A percentile compares a stretch with the other conserved stretches of the same genome.
Evolutionary conservation across 257 asterid genomes (phyloP).

Genomic region (Phtheirospermum japonicum): DNA sequence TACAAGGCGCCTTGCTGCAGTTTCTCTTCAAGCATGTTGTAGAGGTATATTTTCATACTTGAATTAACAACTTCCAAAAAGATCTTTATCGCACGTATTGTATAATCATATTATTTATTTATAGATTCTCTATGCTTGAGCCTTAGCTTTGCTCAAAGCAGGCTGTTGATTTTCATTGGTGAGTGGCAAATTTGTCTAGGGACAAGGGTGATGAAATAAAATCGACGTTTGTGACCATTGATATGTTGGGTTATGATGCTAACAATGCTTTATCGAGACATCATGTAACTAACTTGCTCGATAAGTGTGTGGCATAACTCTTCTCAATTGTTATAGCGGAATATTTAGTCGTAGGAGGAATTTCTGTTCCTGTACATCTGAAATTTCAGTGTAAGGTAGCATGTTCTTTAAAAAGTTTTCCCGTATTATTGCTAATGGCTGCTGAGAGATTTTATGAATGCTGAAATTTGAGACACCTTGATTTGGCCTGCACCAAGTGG

Average conservation of each 20-base stretch:
- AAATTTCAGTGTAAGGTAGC: constrained; percentile 4
- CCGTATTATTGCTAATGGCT: not conserved
- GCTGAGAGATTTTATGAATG: not conserved
- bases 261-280: not conserved
- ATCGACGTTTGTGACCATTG: constrained; percentile 8
- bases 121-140: constrained; percentile 10
- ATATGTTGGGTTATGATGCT: constrained; percentile 17
- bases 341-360: constrained; percentile 6
- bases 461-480: not conserved
- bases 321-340: constrained; percentile 8
- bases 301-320: not conserved
- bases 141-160: not conserved
- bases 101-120: constrained; percentile 8
- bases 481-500: constrained; percentile 16
- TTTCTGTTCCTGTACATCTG: constrained; percentile 12
- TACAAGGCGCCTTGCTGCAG: constrained; percentile 55
- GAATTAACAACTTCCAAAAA: constrained; percentile 8
- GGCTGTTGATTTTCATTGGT: constrained; percentile 13
- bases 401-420: not conserved
- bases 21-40: constrained; percentile 78
- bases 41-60: constrained; percentile 60
- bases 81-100: constrained; percentile 9
- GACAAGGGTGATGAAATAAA: constrained; percentile 3
- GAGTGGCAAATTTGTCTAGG: constrained; percentile 3
- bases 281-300: not conserved